Percentiles rank a stretch among this genome's conserved stretches.
These are phyloP conservation scores for Botrytis aclada DNA, from an alignment of 2,329 filamentous ascomycete genomes.

Conservation along the genomic window DNA sequence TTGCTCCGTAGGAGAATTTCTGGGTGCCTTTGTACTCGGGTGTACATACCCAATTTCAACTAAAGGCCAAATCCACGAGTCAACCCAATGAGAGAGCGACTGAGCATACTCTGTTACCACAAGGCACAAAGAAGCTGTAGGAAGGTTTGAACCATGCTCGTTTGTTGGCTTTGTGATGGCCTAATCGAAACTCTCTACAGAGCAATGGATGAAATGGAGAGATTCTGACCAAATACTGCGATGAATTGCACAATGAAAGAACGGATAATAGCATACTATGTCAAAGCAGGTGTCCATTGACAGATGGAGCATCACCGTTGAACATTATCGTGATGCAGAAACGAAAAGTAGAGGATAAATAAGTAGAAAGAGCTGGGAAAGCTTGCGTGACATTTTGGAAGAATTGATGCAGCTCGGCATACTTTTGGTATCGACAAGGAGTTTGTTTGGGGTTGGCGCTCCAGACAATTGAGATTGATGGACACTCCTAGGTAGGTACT, in stretches of 20 bases:
- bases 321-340: conserved; percentile 23
- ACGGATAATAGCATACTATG: conserved; percentile 15
- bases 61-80: not conserved
- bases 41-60: conserved; percentile 14
- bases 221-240: not conserved
- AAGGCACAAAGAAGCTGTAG: not conserved
- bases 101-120: not conserved
- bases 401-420: conserved; percentile 8
- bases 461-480: not conserved
- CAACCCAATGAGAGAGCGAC: not conserved
- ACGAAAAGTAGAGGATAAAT: conserved; percentile 10
- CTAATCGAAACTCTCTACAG: not conserved
- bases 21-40: conserved; percentile 3
- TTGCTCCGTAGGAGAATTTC: conserved; percentile 1
- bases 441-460: not conserved
- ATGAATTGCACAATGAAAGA: not conserved
- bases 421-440: not conserved
- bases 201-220: not conserved
- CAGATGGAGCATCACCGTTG: conserved; percentile 11
- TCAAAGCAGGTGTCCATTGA: conserved; percentile 16
- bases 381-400: not conserved
- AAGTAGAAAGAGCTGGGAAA: not conserved
- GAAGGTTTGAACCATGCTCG: not conserved
- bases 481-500: not conserved
- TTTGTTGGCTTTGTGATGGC: not conserved